Evolutionary conservation across 495 filamentous ascomycete genomes (phyloP).

Genomic region (Penicillium arizonense): DNA sequence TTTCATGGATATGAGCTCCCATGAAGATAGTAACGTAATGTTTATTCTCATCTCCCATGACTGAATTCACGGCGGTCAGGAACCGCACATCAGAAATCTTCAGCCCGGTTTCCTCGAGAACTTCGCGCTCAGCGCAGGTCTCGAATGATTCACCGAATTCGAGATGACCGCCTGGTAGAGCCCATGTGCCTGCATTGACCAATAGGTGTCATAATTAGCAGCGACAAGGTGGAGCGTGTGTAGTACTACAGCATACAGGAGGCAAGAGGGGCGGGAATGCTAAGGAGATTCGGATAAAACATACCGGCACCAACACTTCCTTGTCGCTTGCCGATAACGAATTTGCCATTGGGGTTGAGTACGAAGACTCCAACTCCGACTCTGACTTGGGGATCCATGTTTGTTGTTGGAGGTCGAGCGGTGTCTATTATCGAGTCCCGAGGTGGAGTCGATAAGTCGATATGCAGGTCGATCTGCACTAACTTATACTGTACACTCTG

Average conservation of each 20-base stretch:
- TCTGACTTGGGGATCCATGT: conserved; percentile 23
- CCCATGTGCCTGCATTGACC: conserved; percentile 48
- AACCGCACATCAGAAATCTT: conserved; percentile 43
- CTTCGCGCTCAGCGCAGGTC: conserved; percentile 60
- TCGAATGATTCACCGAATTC: conserved; percentile 61
- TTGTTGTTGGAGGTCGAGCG: not conserved
- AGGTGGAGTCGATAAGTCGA: not conserved
- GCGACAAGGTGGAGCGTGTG: not conserved
- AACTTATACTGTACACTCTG: too few species aligned
- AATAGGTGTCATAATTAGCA: not conserved
- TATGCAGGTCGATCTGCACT: not conserved
- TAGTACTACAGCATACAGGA: not conserved
- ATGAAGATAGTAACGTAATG: conserved; percentile 71
- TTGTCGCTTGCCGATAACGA: conserved; percentile 34
- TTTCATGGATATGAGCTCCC: conserved; percentile 36
- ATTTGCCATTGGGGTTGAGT: conserved; percentile 26
- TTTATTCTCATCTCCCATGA: conserved; percentile 50
- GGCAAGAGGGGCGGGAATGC: not conserved
- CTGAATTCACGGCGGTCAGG: conserved; percentile 57
- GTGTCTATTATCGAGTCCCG: too few species aligned
- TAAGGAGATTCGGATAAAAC: not conserved
- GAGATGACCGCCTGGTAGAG: conserved; percentile 67
- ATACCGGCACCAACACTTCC: conserved; percentile 39
- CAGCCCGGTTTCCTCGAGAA: conserved; percentile 66
- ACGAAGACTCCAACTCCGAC: conserved; percentile 36